phyloP scores from a whole-genome alignment of 169 alveolate species.

The Plasmodium knowlesi region DNA sequence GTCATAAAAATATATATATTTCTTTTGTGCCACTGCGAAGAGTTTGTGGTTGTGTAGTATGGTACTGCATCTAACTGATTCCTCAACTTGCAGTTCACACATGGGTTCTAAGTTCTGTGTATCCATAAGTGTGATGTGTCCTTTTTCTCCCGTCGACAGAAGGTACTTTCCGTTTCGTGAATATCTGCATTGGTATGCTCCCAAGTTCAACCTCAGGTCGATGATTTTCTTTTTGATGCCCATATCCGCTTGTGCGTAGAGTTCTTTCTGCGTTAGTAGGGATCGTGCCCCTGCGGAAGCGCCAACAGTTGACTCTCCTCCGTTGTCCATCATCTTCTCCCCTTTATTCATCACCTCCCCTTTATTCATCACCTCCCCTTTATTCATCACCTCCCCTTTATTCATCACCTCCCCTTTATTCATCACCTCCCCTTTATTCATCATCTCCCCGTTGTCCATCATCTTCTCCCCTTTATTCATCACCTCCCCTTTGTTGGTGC shows the following conservation, averaged over 20 bases:
- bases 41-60: slow-evolving; percentile 93
- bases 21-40: slow-evolving; percentile 95
- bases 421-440: neutral
- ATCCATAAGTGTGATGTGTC: slow-evolving; percentile 93
- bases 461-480: too few relatives aligned
- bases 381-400: too few relatives aligned
- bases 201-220: slow-evolving; percentile 81
- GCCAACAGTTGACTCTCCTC: neutral
- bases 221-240: slow-evolving; percentile 68
- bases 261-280: slow-evolving; percentile 17
- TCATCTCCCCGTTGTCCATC: neutral
- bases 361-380: too few relatives aligned
- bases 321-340: too few relatives aligned
- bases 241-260: slow-evolving; percentile 56
- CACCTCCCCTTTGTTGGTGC: too few relatives aligned
- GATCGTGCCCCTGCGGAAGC: neutral
- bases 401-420: too few relatives aligned
- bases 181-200: slow-evolving; percentile 92
- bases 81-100: slow-evolving; percentile 81
- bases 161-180: slow-evolving; percentile 93
- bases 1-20: slow-evolving; percentile 93
- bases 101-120: slow-evolving; percentile 78
- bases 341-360: neutral
- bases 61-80: slow-evolving; percentile 75
- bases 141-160: slow-evolving; percentile 94